These are phyloP conservation scores for Luffa aegyptiaca DNA, from an alignment of 306 rosid species.

Conservation along the genomic window DNA sequence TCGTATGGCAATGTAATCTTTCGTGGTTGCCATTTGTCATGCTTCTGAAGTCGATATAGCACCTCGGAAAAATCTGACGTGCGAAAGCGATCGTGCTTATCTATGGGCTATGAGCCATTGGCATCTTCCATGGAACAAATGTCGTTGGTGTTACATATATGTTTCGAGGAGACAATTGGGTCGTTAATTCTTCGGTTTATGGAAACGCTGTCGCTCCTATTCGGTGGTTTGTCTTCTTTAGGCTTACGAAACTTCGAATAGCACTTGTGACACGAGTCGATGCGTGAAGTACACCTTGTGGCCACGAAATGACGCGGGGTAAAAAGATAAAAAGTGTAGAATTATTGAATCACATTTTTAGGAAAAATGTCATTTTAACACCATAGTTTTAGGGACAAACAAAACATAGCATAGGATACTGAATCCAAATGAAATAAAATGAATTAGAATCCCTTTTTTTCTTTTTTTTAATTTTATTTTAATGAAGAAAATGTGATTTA, in stretches of 20 bases:
- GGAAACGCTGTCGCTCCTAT: background rate
- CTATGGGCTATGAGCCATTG: background rate
- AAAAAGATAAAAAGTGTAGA: background rate
- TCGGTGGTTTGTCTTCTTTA: too few relatives aligned
- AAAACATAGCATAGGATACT: background rate
- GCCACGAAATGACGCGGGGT: background rate
- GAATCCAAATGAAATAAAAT: background rate
- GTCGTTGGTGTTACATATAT: background rate
- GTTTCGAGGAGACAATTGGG: background rate
- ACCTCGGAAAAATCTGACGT: background rate
- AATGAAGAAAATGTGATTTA: background rate
- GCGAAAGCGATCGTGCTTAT: background rate
- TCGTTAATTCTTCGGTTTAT: background rate
- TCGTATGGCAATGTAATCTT: background rate
- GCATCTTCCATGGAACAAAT: background rate
- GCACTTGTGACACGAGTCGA: background rate
- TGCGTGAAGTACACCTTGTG: background rate
- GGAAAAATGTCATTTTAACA: background rate
- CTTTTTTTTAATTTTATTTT: background rate
- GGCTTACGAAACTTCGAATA: too few relatives aligned
- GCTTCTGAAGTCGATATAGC: background rate
- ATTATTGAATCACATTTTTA: background rate
- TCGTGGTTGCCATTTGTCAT: background rate
- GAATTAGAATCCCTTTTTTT: background rate
- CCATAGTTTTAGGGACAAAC: background rate